These are phyloP conservation scores for Claviceps digitariae DNA, from an alignment of 2,329 filamentous ascomycete species.

Conservation along the genomic window DNA sequence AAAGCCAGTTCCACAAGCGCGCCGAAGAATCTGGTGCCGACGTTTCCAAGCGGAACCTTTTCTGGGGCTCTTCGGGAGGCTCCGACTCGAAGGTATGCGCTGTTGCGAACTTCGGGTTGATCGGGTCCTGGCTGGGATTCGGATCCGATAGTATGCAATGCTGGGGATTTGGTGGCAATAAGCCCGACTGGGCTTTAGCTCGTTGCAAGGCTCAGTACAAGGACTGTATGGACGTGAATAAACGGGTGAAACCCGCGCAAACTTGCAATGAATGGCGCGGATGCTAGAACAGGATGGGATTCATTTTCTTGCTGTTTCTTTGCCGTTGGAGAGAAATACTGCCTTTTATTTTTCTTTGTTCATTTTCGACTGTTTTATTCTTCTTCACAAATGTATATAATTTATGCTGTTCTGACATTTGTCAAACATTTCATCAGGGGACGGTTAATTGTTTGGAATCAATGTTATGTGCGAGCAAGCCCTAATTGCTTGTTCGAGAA, in stretches of 20 bases:
- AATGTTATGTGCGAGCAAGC: background rate
- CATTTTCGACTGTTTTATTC: background rate
- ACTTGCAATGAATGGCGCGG: slow-evolving; percentile 27
- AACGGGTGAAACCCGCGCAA: slow-evolving; percentile 18
- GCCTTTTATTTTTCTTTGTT: background rate
- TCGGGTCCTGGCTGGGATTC: slow-evolving; percentile 6
- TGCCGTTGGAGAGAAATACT: background rate
- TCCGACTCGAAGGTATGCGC: slow-evolving; percentile 4
- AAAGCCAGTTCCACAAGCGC: slow-evolving; percentile 15
- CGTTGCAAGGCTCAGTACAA: slow-evolving; percentile 37
- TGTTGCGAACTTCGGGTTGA: background rate
- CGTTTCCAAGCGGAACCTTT: slow-evolving; percentile 10
- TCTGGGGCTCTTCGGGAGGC: background rate
- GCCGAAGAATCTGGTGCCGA: slow-evolving; percentile 11
- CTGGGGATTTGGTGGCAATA: slow-evolving; percentile 19
- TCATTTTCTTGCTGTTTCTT: background rate
- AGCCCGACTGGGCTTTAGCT: slow-evolving; percentile 16
- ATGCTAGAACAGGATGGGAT: slow-evolving; percentile 6
- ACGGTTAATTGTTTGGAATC: background rate
- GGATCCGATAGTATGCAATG: slow-evolving; percentile 7
- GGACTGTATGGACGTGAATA: slow-evolving; percentile 33
- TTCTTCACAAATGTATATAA: background rate
- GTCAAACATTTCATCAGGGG: background rate
- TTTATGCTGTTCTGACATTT: background rate
- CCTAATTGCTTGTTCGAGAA: background rate